These are phyloP conservation scores for Calonectria pseudoturangicola DNA, from an alignment of 2,329 filamentous ascomycete species.

Conservation along the genomic window DNA sequence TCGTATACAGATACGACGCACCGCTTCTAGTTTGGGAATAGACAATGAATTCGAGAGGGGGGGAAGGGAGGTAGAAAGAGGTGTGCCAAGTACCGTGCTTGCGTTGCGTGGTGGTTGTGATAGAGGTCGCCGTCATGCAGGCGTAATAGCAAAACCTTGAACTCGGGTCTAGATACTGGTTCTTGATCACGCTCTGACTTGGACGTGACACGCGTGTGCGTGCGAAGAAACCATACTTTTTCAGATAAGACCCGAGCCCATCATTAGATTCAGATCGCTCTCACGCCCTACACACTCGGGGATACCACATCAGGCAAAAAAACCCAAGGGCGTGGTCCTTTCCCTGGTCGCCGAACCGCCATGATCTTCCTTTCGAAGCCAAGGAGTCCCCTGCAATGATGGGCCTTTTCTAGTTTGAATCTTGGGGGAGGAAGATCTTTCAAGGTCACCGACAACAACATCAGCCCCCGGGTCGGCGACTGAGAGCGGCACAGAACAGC, in stretches of 20 bases:
- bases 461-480: not conserved
- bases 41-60: not conserved
- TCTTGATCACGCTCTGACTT: not conserved
- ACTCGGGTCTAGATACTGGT: not conserved
- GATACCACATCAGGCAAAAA: not conserved
- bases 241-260: too few relatives aligned
- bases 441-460: not conserved
- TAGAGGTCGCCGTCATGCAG: not conserved
- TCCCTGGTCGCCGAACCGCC: not conserved
- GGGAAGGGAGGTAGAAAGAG: not conserved
- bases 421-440: not conserved
- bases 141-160: conserved; percentile 16
- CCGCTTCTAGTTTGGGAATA: conserved; percentile 4
- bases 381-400: not conserved
- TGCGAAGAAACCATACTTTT: not conserved
- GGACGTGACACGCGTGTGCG: not conserved
- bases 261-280: too few relatives aligned
- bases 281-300: too few relatives aligned
- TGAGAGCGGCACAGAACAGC: not conserved
- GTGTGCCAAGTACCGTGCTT: not conserved
- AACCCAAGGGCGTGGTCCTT: not conserved
- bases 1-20: conserved; percentile 1
- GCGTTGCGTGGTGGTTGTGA: not conserved
- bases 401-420: too few relatives aligned
- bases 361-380: not conserved